Evolutionary conservation across 306 rosid genomes (phyloP).

Genomic region (Sphenostylis stenocarpa): DNA sequence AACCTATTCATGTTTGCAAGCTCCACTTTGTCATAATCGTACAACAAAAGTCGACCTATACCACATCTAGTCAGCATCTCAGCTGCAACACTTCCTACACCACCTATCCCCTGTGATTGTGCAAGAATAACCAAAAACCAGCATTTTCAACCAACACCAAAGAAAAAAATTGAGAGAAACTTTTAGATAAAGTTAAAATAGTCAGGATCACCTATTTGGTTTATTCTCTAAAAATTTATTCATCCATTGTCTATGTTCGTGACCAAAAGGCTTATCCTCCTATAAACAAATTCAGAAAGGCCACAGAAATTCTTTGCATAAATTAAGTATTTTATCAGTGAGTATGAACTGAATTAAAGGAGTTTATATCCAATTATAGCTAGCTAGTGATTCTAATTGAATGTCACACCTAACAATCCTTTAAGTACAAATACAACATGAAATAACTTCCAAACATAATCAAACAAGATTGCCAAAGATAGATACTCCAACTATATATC

Average conservation of each 20-base stretch:
- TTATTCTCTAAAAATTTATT: background rate
- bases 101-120: slow-evolving; percentile 81
- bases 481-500: background rate
- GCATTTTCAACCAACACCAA: slow-evolving; percentile 10
- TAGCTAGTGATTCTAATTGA: background rate
- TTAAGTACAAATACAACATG: background rate
- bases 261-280: slow-evolving; percentile 9
- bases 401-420: slow-evolving; percentile 10
- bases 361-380: background rate
- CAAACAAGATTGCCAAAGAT: slow-evolving; percentile 12
- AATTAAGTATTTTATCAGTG: background rate
- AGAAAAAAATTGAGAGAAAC: background rate
- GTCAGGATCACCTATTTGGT: background rate
- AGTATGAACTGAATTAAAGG: background rate
- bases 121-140: slow-evolving; percentile 21
- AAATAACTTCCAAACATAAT: background rate
- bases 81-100: slow-evolving; percentile 99
- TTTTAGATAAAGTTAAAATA: background rate
- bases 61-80: slow-evolving; percentile 99
- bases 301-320: background rate
- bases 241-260: background rate
- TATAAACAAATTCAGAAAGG: background rate
- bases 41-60: slow-evolving; percentile 92
- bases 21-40: slow-evolving; percentile 98
- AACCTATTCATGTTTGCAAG: slow-evolving; percentile 97